These are phyloP conservation scores for Tetrastigma voinierianum DNA, from an alignment of 164 flowering plant genomes.

Conservation along the genomic window DNA sequence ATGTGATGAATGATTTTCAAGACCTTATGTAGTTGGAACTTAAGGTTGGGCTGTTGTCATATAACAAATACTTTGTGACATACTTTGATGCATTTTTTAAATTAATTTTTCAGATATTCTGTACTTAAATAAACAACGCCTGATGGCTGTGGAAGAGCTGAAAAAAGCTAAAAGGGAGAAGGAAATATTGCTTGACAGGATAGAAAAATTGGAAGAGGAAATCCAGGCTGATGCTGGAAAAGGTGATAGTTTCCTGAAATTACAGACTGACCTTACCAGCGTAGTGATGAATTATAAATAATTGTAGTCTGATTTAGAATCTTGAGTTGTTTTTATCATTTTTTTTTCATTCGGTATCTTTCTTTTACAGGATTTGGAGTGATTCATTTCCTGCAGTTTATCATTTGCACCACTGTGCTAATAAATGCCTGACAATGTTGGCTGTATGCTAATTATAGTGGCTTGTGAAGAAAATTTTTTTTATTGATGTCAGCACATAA, in stretches of 20 bases:
- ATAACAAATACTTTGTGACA: background rate
- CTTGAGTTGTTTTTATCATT: background rate
- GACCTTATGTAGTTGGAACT: too few relatives aligned
- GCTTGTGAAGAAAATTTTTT: background rate
- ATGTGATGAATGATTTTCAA: too few relatives aligned
- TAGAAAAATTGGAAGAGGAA: conserved; percentile 47
- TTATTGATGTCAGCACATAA: background rate
- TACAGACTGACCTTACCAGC: too few relatives aligned
- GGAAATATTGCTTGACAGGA: conserved; percentile 38
- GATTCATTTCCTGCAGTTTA: too few relatives aligned
- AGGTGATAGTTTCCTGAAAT: conserved; percentile 27
- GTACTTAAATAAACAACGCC: conserved; percentile 62
- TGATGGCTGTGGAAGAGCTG: conserved; percentile 67
- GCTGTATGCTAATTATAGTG: background rate
- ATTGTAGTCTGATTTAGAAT: background rate
- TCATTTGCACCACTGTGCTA: too few relatives aligned
- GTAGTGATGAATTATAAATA: background rate
- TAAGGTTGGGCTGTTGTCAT: too few relatives aligned
- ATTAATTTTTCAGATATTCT: conserved; percentile 52
- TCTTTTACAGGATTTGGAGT: too few relatives aligned
- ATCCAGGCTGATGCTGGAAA: conserved; percentile 23
- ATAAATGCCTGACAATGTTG: too few relatives aligned
- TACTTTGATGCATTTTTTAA: conserved; percentile 1
- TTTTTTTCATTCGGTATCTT: background rate
- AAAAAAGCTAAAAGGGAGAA: conserved; percentile 49